A percentile compares a stretch with the other conserved stretches of the same genome.
Conservation (phyloP, 768 basidiomycete species). For the Gloeopeniophorella convolvens region DNA sequence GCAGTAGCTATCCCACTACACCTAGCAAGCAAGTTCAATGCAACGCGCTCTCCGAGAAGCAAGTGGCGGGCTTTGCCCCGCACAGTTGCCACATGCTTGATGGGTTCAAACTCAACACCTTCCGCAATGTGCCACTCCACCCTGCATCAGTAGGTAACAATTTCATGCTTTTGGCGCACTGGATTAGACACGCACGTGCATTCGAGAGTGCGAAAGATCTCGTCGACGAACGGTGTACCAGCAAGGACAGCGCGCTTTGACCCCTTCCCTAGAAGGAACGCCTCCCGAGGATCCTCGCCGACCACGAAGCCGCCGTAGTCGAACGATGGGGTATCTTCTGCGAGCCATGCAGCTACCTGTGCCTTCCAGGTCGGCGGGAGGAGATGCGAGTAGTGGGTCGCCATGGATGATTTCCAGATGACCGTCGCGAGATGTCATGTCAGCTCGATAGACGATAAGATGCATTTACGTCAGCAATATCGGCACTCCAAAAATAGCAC, state of each 20-base stretch:
- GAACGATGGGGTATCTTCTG: conserved; percentile 92
- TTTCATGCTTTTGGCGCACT: background rate
- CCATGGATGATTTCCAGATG: background rate
- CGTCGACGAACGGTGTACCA: conserved; percentile 92
- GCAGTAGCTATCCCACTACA: conserved; percentile 97
- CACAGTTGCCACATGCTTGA: conserved; percentile 86
- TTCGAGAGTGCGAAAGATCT: conserved; percentile 82
- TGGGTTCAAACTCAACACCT: conserved; percentile 72
- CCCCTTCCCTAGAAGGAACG: conserved; percentile 88
- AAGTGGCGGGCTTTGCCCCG: conserved; percentile 82
- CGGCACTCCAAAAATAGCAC: too few species aligned
- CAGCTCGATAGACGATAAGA: too few species aligned
- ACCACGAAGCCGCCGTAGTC: conserved; percentile 97
- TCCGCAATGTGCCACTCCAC: conserved; percentile 93
- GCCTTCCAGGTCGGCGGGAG: conserved; percentile 90
- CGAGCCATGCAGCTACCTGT: conserved; percentile 75
- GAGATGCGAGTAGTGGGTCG: conserved; percentile 47
- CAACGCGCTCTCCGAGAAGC: conserved; percentile 87
- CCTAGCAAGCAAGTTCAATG: conserved; percentile 86
- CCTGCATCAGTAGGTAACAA: conserved; percentile 34
- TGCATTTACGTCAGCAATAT: too few species aligned
- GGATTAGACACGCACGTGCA: conserved; percentile 64
- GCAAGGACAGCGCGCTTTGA: conserved; percentile 74
- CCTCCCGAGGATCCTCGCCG: conserved; percentile 80
- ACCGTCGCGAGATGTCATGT: background rate